These are phyloP conservation scores for Yamadazyma spencermartinsiae DNA, from an alignment of 1,139 yeast genomes.

Conservation along the genomic window DNA sequence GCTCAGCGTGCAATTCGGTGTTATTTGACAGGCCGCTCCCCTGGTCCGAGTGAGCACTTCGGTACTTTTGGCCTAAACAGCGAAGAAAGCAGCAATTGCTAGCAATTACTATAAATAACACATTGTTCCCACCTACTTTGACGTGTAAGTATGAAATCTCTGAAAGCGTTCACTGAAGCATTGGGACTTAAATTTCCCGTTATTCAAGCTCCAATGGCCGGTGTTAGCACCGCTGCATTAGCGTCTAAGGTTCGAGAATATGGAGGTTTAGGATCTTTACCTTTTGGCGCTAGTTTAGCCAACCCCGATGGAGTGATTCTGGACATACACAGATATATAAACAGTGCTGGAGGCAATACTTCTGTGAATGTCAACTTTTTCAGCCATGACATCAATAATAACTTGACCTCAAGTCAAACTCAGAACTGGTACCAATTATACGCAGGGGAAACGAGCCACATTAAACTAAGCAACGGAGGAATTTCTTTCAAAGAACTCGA, in stretches of 20 bases:
- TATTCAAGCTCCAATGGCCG: slow-evolving; percentile 58
- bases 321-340: slow-evolving; percentile 3
- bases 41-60: not conserved
- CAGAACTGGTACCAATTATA: slow-evolving; percentile 24
- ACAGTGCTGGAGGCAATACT: slow-evolving; percentile 16
- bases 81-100: no score
- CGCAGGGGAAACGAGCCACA: slow-evolving; percentile 13
- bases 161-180: slow-evolving; percentile 8
- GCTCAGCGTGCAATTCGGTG: no score
- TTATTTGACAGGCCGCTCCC: not conserved
- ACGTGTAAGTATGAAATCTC: slow-evolving; percentile 11
- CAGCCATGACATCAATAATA: slow-evolving; percentile 32
- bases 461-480: slow-evolving; percentile 25
- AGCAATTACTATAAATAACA: slow-evolving; percentile 1
- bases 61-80: not conserved
- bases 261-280: slow-evolving; percentile 51
- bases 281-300: slow-evolving; percentile 35
- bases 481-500: slow-evolving; percentile 39
- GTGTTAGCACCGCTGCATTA: slow-evolving; percentile 41
- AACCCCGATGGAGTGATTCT: slow-evolving; percentile 12
- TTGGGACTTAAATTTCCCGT: slow-evolving; percentile 29
- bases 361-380: slow-evolving; percentile 50
- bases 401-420: slow-evolving; percentile 16
- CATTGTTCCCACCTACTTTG: no score
- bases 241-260: slow-evolving; percentile 36